Evolutionary conservation across 1,139 yeast species (phyloP), one percentile per base, ranked within the genome.

Genomic region (Kluyveromyces sp.): DNA sequence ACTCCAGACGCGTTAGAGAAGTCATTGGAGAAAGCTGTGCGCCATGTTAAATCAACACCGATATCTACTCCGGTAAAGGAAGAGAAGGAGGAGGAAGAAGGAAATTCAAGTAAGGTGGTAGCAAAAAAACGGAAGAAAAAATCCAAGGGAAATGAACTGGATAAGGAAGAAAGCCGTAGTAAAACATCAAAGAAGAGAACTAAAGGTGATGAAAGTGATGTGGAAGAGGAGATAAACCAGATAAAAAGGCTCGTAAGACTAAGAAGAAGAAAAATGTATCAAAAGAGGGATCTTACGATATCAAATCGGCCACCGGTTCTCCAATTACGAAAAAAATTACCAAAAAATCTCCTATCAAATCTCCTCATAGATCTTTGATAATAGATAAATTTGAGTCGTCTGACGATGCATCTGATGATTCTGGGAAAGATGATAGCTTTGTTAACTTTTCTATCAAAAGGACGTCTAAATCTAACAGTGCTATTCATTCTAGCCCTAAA

Each of bases 351-450:
- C 56, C 58, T 2, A 40, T 50, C 8, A 56, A 53, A 39, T 45
- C 54, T 4, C 60, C 56, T 7, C 55, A 52, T 26, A 56, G 50
- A 32, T 53, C 56, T 3, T 44, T 54, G 35, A 45, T 49, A 5
- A 54, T 56, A 25, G 56, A 57, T 7, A 52, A 53, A 39, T 56
- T 58, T 32, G 60, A 56, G 38, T 48, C 54, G 2, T 51, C 58
- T 2, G 47, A 48, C 6, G 48, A 51, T 5, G 42, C 51, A 2
- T 45, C 48, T n/a, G 41, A 42, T 31, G 36, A 32, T 27, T 32
- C 37, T 2, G 42, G n/a, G 8, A 38, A 43, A 25, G 49, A 46
- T 26, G 41, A 31, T 34, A 31, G 42, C 35, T 42, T 36, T 27
- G 27, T 15, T 26, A 61, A 58, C 41, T 58, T 59, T 39, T 54